Percentiles rank a stretch among this genome's conserved stretches.
Evolutionary conservation across 192 early-diverging fungal genomes (phyloP).

Genomic region (Nowakowskiella sp.): DNA sequence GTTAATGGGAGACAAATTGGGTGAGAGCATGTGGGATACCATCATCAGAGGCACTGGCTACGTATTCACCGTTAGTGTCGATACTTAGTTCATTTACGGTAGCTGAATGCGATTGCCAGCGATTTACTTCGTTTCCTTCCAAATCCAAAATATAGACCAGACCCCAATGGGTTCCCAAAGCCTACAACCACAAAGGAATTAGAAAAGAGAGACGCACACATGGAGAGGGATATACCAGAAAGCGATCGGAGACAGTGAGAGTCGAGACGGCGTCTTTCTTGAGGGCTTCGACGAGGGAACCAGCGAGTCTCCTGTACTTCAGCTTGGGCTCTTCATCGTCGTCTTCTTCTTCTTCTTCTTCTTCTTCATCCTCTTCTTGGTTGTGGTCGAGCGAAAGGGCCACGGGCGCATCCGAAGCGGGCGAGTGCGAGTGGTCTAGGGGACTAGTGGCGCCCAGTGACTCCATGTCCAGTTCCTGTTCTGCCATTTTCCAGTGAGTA

Average conservation of each 20-base stretch:
- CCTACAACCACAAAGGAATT: conserved; percentile 28
- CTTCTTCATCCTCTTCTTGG: conserved; percentile 30
- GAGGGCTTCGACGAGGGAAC: conserved; percentile 65
- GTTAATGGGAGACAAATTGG: too few relatives aligned
- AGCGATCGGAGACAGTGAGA: conserved; percentile 71
- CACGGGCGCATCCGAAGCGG: neutral
- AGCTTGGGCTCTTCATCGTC: conserved; percentile 90
- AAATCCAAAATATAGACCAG: conserved; percentile 83
- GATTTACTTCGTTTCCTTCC: conserved; percentile 82
- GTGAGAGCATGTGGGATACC: conserved; percentile 36
- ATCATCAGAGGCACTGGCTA: conserved; percentile 89
- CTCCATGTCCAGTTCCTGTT: too few relatives aligned
- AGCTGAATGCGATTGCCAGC: conserved; percentile 73
- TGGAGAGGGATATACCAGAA: conserved; percentile 52
- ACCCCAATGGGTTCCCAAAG: conserved; percentile 88
- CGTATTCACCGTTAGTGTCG: conserved; percentile 77
- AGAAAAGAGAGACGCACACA: neutral
- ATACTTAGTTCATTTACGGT: conserved; percentile 83
- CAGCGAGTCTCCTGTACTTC: conserved; percentile 77
- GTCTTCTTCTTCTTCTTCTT: conserved; percentile 52
- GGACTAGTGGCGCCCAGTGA: too few relatives aligned
- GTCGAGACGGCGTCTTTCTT: conserved; percentile 79
- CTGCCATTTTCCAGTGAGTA: too few relatives aligned
- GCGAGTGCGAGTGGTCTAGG: too few relatives aligned
- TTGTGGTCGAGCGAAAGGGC: neutral